Evolutionary conservation across 371 early-diverging fungal species (phyloP).

Genomic region (Dinochytrium kinnereticum): DNA sequence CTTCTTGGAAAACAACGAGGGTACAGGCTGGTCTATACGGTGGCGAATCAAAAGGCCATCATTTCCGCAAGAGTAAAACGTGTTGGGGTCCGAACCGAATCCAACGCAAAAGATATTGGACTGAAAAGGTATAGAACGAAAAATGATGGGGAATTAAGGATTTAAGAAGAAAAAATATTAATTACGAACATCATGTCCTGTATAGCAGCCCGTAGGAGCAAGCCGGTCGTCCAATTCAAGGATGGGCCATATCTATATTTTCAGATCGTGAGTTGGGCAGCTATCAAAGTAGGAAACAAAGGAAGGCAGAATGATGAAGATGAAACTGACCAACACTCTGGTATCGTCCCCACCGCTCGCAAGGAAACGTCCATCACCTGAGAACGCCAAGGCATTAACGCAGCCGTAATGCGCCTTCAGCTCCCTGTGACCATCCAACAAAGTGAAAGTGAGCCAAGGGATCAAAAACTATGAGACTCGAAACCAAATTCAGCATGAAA

Average conservation of each 20-base stretch:
- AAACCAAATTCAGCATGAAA: too few species aligned
- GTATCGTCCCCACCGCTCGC: constrained; percentile 46
- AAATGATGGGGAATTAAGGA: too few species aligned
- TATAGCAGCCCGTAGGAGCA: constrained; percentile 14
- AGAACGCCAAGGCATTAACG: constrained; percentile 44
- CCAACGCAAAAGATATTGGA: constrained; percentile 45
- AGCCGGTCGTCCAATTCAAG: neutral
- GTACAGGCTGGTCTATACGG: constrained; percentile 20
- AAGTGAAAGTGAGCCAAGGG: too few species aligned
- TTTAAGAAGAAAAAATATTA: too few species aligned
- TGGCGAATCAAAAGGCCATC: constrained; percentile 42
- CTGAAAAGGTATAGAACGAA: too few species aligned
- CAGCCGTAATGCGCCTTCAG: constrained; percentile 41
- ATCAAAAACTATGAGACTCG: too few species aligned
- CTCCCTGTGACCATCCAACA: constrained; percentile 18
- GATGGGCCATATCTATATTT: constrained; percentile 20
- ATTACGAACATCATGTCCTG: constrained; percentile 25
- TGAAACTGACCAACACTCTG: constrained; percentile 25
- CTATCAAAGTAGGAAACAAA: neutral
- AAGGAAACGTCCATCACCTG: constrained; percentile 23
- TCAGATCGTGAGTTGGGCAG: too few species aligned
- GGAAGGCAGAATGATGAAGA: neutral
- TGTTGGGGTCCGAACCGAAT: constrained; percentile 19
- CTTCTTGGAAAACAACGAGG: constrained; percentile 4
- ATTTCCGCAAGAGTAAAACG: constrained; percentile 37